Conservation (phyloP, 441 rosid species). For the Bocquillonia castaneifolia region DNA sequence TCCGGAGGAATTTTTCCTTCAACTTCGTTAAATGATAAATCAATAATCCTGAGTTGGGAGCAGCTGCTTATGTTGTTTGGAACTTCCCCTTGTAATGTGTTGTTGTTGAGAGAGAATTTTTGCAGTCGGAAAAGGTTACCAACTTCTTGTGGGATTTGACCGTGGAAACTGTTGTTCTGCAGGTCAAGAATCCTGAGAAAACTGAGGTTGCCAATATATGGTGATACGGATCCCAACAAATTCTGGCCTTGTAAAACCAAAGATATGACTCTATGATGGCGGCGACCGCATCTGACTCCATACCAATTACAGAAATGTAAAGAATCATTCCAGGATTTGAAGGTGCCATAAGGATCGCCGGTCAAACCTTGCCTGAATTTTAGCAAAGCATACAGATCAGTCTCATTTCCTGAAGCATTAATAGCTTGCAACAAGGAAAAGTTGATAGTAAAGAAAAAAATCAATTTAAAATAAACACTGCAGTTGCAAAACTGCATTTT, state of each 20-base stretch:
- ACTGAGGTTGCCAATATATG: slow-evolving; percentile 8
- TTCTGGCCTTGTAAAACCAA: neutral
- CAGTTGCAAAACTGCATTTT: neutral
- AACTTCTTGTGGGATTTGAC: neutral
- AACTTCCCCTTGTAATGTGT: neutral
- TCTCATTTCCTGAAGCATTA: neutral
- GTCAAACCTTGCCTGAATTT: neutral
- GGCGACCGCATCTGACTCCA: neutral
- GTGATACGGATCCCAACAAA: neutral
- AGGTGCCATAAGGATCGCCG: neutral
- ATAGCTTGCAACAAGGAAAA: neutral
- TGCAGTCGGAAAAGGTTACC: neutral
- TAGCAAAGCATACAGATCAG: neutral
- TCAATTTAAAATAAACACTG: neutral
- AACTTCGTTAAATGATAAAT: neutral
- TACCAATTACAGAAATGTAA: neutral
- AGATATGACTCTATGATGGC: neutral
- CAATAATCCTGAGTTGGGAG: neutral
- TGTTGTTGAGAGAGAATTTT: neutral
- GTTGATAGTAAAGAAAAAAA: neutral
- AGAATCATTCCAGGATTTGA: slow-evolving; percentile 1
- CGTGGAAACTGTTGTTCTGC: too few relatives aligned
- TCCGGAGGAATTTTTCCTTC: slow-evolving; percentile 7
- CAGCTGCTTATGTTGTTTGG: neutral
- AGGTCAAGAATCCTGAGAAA: too few relatives aligned